Evolutionary conservation across 768 basidiomycete genomes (phyloP), one percentile per base, ranked within the genome.

Genomic region (Sarcodon aspratus): DNA sequence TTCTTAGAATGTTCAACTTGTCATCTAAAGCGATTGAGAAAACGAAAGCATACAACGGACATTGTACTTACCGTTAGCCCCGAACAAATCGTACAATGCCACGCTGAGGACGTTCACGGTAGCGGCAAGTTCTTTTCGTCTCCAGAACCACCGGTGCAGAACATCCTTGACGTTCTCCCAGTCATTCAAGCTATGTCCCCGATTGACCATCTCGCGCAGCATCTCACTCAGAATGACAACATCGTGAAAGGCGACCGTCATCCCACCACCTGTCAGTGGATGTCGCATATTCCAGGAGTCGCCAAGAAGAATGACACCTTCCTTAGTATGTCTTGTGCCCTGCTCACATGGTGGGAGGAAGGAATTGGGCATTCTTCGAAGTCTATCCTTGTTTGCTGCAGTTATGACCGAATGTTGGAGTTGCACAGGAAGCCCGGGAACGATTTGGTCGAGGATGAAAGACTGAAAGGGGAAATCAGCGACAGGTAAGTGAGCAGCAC

Each of bases 241-340:
- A 55, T 98, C 96, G 59, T 80, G 75, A 44, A 98, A 69, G 2
- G 92, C 93, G 36, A 97, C 95, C 0, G 93, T 94, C 96, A 99
- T 99, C 6, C 96, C 96, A 9, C 93, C 92, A 6, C 96, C 96
- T 0, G 96, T 99, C 17, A 99, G 74, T 1, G 96, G 96, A 64
- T 99, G 96, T 0, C 96, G 87, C 94, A 98, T 98, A 62, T 98
- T 99, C 85, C 91, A 95, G 2, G 95, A 82, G 61, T 98, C 96
- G 1, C 96, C 96, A 33, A 96, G 71, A 52, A 98, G 79, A 50
- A 99, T 68, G 9, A 79, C 80, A 21, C 90, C 89, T 45, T 80
- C 74, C 53, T 78, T 84, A 6, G 61, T 66, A 49, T 56, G 63
- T 53, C 52, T 52, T 1, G 50, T 66, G 9, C 71, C 68, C 60